Conservation (phyloP, 805 yeast species). For the Pichia deserticola region DNA sequence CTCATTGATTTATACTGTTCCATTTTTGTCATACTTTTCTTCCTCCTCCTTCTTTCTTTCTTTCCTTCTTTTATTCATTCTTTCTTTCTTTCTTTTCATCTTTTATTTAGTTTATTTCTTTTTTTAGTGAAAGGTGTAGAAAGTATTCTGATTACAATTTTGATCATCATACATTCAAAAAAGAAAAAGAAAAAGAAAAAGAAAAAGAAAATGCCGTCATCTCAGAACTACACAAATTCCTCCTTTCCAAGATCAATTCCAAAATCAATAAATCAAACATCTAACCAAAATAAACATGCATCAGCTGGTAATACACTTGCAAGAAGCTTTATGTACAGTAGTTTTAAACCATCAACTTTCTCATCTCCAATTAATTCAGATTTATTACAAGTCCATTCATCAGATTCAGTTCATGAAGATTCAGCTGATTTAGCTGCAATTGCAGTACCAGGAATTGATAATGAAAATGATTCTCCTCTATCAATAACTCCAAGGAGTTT, state of each 20-base stretch:
- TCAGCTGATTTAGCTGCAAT: slow-evolving; percentile 50
- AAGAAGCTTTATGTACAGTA: slow-evolving; percentile 33
- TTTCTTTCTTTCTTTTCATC: too few relatives aligned
- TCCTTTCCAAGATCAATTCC: slow-evolving; percentile 4
- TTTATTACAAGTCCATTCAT: slow-evolving; percentile 34
- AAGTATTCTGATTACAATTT: too few relatives aligned
- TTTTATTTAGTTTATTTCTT: too few relatives aligned
- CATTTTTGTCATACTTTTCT: too few relatives aligned
- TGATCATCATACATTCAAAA: too few relatives aligned
- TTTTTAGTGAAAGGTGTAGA: too few relatives aligned
- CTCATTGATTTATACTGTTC: too few relatives aligned
- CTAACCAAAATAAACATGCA: slow-evolving; percentile 4
- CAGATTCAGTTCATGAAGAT: slow-evolving; percentile 46
- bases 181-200: neutral
- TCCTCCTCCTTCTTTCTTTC: too few relatives aligned
- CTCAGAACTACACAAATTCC: neutral
- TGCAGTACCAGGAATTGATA: slow-evolving; percentile 37
- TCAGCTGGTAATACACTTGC: slow-evolving; percentile 31
- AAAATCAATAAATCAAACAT: slow-evolving; percentile 3
- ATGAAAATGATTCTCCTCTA: neutral
- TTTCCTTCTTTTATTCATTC: too few relatives aligned
- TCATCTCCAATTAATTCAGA: slow-evolving; percentile 27
- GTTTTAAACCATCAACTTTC: slow-evolving; percentile 20
- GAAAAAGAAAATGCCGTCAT: neutral
- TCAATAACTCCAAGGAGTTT: neutral